Conservation (phyloP, 2,329 filamentous ascomycete species). For the Penicillium sp. region DNA sequence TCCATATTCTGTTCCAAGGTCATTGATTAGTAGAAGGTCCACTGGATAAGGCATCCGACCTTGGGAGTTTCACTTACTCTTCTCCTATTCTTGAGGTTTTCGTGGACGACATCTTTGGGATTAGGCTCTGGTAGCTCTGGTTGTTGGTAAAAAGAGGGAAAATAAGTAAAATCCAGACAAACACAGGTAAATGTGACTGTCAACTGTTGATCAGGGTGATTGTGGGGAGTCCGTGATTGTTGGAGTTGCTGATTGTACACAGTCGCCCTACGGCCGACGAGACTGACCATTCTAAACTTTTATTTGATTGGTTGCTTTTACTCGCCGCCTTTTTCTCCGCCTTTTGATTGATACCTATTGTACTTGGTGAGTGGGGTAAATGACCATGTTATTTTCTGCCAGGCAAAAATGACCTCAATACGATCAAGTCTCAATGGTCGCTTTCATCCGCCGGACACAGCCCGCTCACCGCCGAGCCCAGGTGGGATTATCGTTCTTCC, state of each 20-base stretch:
- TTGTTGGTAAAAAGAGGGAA: background rate
- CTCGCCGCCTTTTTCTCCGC: background rate
- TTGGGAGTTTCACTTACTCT: conserved; percentile 59
- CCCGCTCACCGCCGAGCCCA: conserved; percentile 21
- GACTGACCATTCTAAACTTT: background rate
- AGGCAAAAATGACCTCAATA: background rate
- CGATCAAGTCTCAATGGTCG: background rate
- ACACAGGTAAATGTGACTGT: conserved; percentile 9
- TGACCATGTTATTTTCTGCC: background rate
- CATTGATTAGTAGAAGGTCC: conserved; percentile 30
- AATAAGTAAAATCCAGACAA: background rate
- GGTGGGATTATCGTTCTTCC: conserved; percentile 28
- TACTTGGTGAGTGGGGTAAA: background rate
- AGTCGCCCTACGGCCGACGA: background rate
- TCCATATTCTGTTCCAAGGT: conserved; percentile 71
- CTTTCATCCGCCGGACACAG: conserved; percentile 7
- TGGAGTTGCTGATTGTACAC: conserved; percentile 18
- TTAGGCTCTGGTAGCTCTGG: background rate
- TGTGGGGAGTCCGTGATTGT: conserved; percentile 24
- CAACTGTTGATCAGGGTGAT: conserved; percentile 12
- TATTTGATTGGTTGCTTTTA: background rate
- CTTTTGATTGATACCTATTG: background rate
- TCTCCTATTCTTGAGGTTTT: conserved; percentile 71
- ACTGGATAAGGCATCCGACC: background rate
- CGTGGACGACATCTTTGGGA: conserved; percentile 51